Base-by-base conservation (phyloP, 495 filamentous ascomycete species). In the Aspergillus affinis region DNA sequence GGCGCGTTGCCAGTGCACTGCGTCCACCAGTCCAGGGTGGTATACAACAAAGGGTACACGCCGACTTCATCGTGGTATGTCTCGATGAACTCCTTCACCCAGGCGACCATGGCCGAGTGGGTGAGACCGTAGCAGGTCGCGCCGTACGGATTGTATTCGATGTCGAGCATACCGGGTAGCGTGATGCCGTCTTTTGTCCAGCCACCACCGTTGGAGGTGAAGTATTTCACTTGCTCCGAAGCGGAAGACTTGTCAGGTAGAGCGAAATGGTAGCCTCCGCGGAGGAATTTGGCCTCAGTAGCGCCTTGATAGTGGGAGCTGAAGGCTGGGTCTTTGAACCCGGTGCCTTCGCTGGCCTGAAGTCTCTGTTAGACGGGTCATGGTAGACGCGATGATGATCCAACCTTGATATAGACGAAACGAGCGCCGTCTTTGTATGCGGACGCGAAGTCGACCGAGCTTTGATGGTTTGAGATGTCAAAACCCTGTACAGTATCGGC, bases 381-480 rank as follows among this genome's bases (percentile, higher is more conserved):
- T 36, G 55, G 15, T 19, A 21, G 10, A 7, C 15, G 20, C 8
- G 41, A 21, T 2, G 15, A 7, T 49, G 48, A 49, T 49, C 56
- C 55, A 50, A 81, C 86, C 78, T 89, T 89, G 75, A 88, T 86
- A 48, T 88, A 86, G 61, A 86, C 86, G 58, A 88, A 89, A 19
- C 85, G 81, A n/a, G 84, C 82, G 20, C 86, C 86, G 18, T 74
- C 62, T 20, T 55, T 70, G 59, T 88, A 85, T 3, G 85, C 86
- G 18, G 67, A 72, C 0, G 70, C 65, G 62, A 84, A 88, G 75
- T 88, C 70, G 47, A 88, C 82, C 46, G 49, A 81, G 23, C 72
- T 59, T 65, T 88, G 85, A 55, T 85, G 87, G 62, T 81, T 66
- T 17, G 86, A 88, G 64, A 89, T 83, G 61, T 89, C 86, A 61